Percentiles rank a stretch among this genome's conserved stretches.
phyloP scores from a whole-genome alignment of 2,329 filamentous ascomycete species.

The Penicillium capsulatum region DNA sequence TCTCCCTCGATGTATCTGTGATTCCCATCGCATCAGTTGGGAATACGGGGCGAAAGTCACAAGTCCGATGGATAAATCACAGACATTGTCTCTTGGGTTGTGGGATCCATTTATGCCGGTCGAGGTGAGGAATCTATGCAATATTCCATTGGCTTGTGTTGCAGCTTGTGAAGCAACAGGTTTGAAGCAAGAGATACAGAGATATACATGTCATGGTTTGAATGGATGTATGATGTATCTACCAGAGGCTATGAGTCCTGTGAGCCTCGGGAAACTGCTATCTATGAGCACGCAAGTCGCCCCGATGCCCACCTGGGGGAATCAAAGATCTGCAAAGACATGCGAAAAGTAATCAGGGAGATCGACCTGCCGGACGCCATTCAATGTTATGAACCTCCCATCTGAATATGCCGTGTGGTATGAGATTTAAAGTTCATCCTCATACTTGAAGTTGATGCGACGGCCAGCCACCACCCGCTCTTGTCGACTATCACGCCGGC shows the following conservation, averaged over 20 bases:
- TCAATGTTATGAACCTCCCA: not conserved
- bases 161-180: too few species aligned
- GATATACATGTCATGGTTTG: too few species aligned
- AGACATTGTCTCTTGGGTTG: too few species aligned
- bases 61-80: too few species aligned
- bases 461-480: conserved; percentile 35
- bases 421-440: conserved; percentile 38
- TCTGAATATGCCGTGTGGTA: not conserved
- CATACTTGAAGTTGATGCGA: conserved; percentile 48
- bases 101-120: too few species aligned
- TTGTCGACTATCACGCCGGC: conserved; percentile 34
- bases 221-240: too few species aligned
- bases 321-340: conserved; percentile 11
- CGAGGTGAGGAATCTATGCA: too few species aligned
- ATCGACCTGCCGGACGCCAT: not conserved
- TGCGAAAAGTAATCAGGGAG: not conserved
- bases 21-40: too few species aligned
- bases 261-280: conserved; percentile 4
- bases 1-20: too few species aligned
- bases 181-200: too few species aligned
- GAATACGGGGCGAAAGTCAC: too few species aligned
- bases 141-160: too few species aligned
- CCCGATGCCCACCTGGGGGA: not conserved
- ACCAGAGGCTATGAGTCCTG: not conserved
- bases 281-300: conserved; percentile 10